Evolutionary conservation across 495 filamentous ascomycete genomes (phyloP), one percentile per base, ranked within the genome.

Genomic region (Neurospora intermedia): DNA sequence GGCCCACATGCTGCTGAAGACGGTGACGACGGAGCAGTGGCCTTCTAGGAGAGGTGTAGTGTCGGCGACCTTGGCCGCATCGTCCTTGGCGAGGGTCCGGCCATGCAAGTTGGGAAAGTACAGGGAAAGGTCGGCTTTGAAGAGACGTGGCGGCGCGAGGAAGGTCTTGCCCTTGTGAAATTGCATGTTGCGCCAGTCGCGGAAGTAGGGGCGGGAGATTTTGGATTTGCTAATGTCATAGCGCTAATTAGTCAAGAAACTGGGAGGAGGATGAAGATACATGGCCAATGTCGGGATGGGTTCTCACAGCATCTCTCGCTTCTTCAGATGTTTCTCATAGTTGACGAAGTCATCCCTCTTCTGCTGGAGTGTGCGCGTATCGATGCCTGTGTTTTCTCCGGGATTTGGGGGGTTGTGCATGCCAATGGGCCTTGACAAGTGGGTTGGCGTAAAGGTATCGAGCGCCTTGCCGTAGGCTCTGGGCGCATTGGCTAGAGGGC

Each of bases 31-130:
- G 2, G 90, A 90, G 23, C 96, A 85, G 74, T 87, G 90, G 69
- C 91, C 93, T 71, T 85, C 82, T 46, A 98, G 84, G 13, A 90
- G 76, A 3, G 87, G 82, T 6, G 93, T 96, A 16, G 94, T 97
- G 82, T 96, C 88, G 70, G 79, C 85, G 81, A 27, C 71, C 54
- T 10, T 69, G 38, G 70, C 76, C 76, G 39, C 69, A 18, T 48
- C 46, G 78, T 82, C 75, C 79, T 86, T 77, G 10, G 84, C 82
- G 10, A 98, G 85, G 5, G 96, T 97, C 46, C 84, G 84, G 6
- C 96, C 96, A 76, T 85, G 83, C 54, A 99, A 82, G 82, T 99
- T 99, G 39, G 96, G 96, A 86, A 99, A 98, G 84, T 91, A 97
- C 41, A 97, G 89, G 16, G 94, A 89, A 11, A 88, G 85, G 41